Evolutionary conservation across 257 asterid species (phyloP).

Genomic region (Solanum acaule): DNA sequence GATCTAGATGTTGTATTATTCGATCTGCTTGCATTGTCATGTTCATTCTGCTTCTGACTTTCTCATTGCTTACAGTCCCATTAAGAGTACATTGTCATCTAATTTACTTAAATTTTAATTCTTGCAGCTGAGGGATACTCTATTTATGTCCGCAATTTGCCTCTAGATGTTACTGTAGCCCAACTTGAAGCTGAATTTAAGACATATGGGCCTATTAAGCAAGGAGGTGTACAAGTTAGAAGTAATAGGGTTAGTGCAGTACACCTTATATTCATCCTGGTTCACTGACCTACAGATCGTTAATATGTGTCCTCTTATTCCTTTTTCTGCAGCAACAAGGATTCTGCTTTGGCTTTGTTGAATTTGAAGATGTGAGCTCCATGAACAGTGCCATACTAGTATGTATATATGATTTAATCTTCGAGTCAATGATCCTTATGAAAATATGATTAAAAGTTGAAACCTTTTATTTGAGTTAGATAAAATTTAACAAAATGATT

Average conservation of each 20-base stretch:
- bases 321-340: conserved; percentile 51
- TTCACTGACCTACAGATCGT: background rate
- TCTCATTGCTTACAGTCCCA: background rate
- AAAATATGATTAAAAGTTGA: too few relatives aligned
- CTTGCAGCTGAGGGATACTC: conserved; percentile 74
- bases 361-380: conserved; percentile 60
- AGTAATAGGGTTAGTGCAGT: conserved; percentile 51
- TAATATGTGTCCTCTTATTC: background rate
- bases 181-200: conserved; percentile 70
- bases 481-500: too few relatives aligned
- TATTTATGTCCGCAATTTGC: conserved; percentile 72
- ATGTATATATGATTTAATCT: too few relatives aligned
- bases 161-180: conserved; percentile 43
- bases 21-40: background rate
- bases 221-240: conserved; percentile 82
- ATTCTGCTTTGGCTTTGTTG: conserved; percentile 85
- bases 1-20: background rate
- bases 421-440: too few relatives aligned
- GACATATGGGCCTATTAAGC: conserved; percentile 71
- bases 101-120: background rate
- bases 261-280: background rate
- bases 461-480: too few relatives aligned
- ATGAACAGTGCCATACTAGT: conserved; percentile 83
- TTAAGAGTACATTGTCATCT: background rate
- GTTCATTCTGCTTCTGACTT: background rate